Evolutionary conservation across 2,329 filamentous ascomycete genomes (phyloP).

Genomic region (Fusarium haematococcum): DNA sequence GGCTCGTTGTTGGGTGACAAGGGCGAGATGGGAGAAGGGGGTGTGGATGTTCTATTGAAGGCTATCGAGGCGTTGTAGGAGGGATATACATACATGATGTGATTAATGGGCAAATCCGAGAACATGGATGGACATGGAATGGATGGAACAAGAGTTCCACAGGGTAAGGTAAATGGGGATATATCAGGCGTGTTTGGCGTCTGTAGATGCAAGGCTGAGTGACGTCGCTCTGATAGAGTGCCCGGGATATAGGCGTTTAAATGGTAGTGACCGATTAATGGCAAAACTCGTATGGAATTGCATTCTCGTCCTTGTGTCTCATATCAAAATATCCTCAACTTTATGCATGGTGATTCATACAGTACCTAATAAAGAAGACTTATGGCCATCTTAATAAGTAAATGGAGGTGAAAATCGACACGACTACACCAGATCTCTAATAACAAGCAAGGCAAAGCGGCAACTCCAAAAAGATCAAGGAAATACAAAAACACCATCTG

Average conservation of each 20-base stretch:
- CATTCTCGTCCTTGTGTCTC: too few species aligned
- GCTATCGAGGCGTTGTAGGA: slow-evolving; percentile 69
- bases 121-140: background rate
- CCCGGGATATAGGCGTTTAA: slow-evolving; percentile 32
- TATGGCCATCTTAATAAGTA: too few species aligned
- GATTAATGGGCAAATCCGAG: background rate
- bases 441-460: background rate
- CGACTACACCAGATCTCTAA: background rate
- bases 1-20: slow-evolving; percentile 77
- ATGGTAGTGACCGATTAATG: slow-evolving; percentile 6
- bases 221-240: slow-evolving; percentile 28
- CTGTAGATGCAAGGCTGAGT: slow-evolving; percentile 26
- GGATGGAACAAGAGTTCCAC: slow-evolving; percentile 6
- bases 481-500: background rate
- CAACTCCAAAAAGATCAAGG: background rate
- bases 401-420: background rate
- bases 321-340: too few species aligned
- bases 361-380: too few species aligned
- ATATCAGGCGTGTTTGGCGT: slow-evolving; percentile 26
- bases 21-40: slow-evolving; percentile 61
- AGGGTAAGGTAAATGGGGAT: background rate
- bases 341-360: too few species aligned
- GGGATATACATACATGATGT: slow-evolving; percentile 11
- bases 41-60: slow-evolving; percentile 69
- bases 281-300: background rate